Evolutionary conservation across 2,329 filamentous ascomycete species (phyloP), one percentile per base, ranked within the genome.

Genomic region (Cladosporium austrohemisphaericum): DNA sequence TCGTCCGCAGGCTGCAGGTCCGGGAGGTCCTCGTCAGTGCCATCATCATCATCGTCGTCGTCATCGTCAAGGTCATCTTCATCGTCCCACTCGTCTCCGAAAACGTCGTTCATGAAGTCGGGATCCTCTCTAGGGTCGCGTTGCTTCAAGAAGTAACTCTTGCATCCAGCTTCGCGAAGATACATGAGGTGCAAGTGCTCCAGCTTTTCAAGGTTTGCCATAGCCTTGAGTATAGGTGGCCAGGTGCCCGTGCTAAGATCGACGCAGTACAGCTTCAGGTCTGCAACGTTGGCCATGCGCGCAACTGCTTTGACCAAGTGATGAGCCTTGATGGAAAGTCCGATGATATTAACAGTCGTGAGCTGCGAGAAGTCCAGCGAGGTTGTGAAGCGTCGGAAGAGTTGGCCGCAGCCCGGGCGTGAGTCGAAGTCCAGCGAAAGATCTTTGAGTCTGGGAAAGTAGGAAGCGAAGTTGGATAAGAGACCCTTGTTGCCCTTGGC

Each of bases 171-270:
- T 31, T 60, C 56, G 8, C 46, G 49, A 7, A 60, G 48, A 28
- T 55, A 62, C 49, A 56, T 55, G 10, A 65, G 52, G 35, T 65
- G 60, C 9, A 65, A 51, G 28, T 65, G 62, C 3, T 57, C 19
- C 16, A 64, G 50, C 4, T 48, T 19, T 9, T 55, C 50, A 22
- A 63, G 46, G 20, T 55, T 53, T 40, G 55, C 28, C 11, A 65
- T 41, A 10, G 48, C 50, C 23, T 56, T 50, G 25, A 65, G 50
- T 11, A 63, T 50, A n/a, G 55, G 35, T 4, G 49, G 36, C 62
- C 62, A 65, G n/a, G 33, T 50, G n/a, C 57, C 60, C 11, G 50
- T 23, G 1, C 16, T 51, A 16, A 62, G 35, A 32, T 60, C 56
- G 25, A 61, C 43, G 4, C 16, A 28, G 23, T 51, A 35, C 10